Conservation (phyloP, 805 yeast species). For the Candida lessepsii region DNA sequence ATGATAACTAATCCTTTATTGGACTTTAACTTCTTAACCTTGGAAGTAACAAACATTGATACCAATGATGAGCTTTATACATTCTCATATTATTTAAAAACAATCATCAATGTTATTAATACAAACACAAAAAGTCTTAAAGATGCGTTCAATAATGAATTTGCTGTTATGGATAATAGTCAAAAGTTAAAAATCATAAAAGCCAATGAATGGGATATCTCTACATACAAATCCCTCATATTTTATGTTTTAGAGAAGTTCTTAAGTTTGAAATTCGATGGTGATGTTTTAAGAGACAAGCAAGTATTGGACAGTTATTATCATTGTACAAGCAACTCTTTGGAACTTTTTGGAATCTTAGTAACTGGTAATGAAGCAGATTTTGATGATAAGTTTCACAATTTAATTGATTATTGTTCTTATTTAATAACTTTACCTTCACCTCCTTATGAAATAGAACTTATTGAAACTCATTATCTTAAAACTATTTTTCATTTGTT, state of each 20-base stretch:
- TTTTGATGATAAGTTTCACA: slow-evolving; percentile 45
- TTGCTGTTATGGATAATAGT: slow-evolving; percentile 53
- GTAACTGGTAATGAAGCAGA: slow-evolving; percentile 58
- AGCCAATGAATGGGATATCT: slow-evolving; percentile 46
- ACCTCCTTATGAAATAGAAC: slow-evolving; percentile 22
- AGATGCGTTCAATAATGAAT: slow-evolving; percentile 54
- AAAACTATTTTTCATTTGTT: slow-evolving; percentile 29
- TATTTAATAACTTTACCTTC: slow-evolving; percentile 16
- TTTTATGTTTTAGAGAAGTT: slow-evolving; percentile 47
- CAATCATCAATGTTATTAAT: slow-evolving; percentile 51
- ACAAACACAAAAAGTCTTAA: slow-evolving; percentile 43
- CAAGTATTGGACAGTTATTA: slow-evolving; percentile 20
- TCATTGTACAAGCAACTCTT: slow-evolving; percentile 33
- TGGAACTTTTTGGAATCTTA: slow-evolving; percentile 43
- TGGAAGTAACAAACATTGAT: slow-evolving; percentile 23
- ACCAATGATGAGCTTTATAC: slow-evolving; percentile 59
- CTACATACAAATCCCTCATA: slow-evolving; percentile 62
- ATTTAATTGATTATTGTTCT: slow-evolving; percentile 36
- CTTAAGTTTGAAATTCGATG: slow-evolving; percentile 29
- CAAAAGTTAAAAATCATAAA: slow-evolving; percentile 41
- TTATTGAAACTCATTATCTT: slow-evolving; percentile 27
- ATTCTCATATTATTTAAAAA: slow-evolving; percentile 60
- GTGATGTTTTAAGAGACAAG: slow-evolving; percentile 20
- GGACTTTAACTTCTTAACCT: slow-evolving; percentile 34
- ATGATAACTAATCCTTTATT: slow-evolving; percentile 56